Conservation (phyloP, 2,329 filamentous ascomycete species). For the Dactylonectria estremocensis region DNA sequence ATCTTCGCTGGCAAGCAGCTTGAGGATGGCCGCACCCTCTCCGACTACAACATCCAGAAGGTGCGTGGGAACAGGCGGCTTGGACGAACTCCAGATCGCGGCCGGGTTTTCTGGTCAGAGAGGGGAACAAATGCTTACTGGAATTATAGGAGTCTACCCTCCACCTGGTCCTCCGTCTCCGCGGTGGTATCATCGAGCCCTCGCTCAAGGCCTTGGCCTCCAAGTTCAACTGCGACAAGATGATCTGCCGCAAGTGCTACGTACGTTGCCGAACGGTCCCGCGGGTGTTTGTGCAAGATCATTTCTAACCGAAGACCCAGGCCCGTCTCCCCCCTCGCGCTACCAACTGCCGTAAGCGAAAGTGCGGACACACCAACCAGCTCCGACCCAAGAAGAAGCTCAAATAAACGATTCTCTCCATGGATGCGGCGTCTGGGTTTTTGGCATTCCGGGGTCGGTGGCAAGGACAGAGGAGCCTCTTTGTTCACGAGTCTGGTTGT, state of each 20-base stretch:
- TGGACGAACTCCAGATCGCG: constrained; percentile 16
- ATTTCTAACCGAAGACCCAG: constrained; percentile 52
- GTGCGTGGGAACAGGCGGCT: constrained; percentile 64
- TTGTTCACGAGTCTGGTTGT: constrained; percentile 57
- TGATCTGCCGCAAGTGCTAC: constrained; percentile 99
- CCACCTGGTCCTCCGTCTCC: constrained; percentile 97
- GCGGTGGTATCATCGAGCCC: constrained; percentile 99
- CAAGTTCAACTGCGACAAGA: constrained; percentile 99
- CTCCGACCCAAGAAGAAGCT: constrained; percentile 99
- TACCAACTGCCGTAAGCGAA: constrained; percentile 99
- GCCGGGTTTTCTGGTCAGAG: not conserved
- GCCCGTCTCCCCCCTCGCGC: constrained; percentile 95
- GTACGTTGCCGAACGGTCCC: constrained; percentile 72
- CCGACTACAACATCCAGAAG: constrained; percentile 99
- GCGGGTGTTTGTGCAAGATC: not conserved
- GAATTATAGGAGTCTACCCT: constrained; percentile 89
- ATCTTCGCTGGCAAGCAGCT: constrained; percentile 99
- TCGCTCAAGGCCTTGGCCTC: constrained; percentile 97
- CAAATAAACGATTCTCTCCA: constrained; percentile 71
- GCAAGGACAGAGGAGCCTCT: constrained; percentile 55
- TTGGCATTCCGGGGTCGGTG: constrained; percentile 57
- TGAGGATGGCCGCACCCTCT: constrained; percentile 96
- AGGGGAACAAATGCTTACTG: constrained; percentile 50
- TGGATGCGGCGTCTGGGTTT: constrained; percentile 64
- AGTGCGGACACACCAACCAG: constrained; percentile 99